phyloP scores from a whole-genome alignment of 768 basidiomycete species.

The Dentipellis fragilis region DNA sequence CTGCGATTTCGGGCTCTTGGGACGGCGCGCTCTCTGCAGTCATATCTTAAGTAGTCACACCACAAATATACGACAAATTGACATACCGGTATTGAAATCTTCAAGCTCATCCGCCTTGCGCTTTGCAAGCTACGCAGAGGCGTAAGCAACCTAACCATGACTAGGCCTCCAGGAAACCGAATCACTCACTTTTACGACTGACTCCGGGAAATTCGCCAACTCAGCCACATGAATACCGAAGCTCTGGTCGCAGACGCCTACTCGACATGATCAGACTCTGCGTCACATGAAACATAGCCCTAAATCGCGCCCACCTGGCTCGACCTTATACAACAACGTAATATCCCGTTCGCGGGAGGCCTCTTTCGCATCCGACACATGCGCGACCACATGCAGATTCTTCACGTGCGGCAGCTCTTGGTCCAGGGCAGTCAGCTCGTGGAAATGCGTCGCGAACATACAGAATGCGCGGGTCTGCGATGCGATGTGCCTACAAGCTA shows the following conservation, averaged over 20 bases:
- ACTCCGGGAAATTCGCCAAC: conserved; percentile 95
- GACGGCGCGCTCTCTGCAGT: conserved; percentile 18
- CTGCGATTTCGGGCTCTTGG: conserved; percentile 35
- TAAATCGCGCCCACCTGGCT: conserved; percentile 49
- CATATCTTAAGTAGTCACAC: background rate
- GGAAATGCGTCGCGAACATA: conserved; percentile 96
- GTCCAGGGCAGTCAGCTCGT: conserved; percentile 88
- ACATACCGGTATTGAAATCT: conserved; percentile 56
- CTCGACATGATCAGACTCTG: background rate
- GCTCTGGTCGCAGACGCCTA: conserved; percentile 91
- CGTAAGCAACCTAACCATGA: background rate
- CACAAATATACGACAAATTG: background rate
- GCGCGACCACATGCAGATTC: conserved; percentile 93
- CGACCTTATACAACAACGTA: conserved; percentile 63
- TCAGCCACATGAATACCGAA: conserved; percentile 98
- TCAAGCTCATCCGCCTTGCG: conserved; percentile 87
- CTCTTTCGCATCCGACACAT: conserved; percentile 51
- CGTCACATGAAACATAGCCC: background rate
- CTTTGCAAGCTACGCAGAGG: conserved; percentile 59
- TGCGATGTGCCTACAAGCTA: conserved; percentile 68
- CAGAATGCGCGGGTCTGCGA: conserved; percentile 89
- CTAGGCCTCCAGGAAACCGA: background rate
- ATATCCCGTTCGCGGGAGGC: conserved; percentile 58
- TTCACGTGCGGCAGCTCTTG: conserved; percentile 81
- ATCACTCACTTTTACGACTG: conserved; percentile 67